Evolutionary conservation across 129 eudicot genomes (phyloP), one percentile per base, ranked within the genome.

Genomic region (Artemisia annua): DNA sequence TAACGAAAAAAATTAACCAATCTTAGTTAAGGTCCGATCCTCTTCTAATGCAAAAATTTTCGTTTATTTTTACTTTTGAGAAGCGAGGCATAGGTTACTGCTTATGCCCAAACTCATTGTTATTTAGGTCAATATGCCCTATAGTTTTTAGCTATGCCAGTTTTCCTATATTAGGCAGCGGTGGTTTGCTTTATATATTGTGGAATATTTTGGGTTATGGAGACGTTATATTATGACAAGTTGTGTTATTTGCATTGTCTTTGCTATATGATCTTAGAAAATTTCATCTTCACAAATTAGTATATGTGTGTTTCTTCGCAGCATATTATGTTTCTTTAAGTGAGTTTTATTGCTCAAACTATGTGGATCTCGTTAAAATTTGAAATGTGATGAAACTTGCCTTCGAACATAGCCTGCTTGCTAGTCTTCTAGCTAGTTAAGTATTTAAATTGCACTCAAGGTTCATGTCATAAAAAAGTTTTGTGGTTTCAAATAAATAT

Each of bases 161-260:
- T 30, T 69, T 28, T 53, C 66, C 19, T 60, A 60, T 26, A 60
- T 26, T 13, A 60, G 66, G 46, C 15, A 60, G 66, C 46, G 11
- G 24, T 32, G 49, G 8, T 14, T 32, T 32, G 2, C 13, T n/a
- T 22, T 5, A 12, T 15, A 8, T 69, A 30, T 52, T 16, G 48
- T 11, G 28, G 50, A 32, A 10, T 51, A 69, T 63, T 52, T 52
- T 52, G 74, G 32, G 3, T 30, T 51, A n/a, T 16, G n/a, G 64
- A 12, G 13, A 32, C 24, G 5, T 10, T 18, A 22, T 51, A 32
- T 28, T 11, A 17, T 26, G 64, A 69, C 28, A 51, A 69, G 44
- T n/a, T 69, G 15, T 50, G 54, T 53, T 5, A 16, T 70, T 70
- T 70, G 74, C 18, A n/a, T 70, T 53, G 51, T n/a, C 51, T 32